Evolutionary conservation across 1,139 yeast species (phyloP).

Genomic region (Pichia sp.): DNA sequence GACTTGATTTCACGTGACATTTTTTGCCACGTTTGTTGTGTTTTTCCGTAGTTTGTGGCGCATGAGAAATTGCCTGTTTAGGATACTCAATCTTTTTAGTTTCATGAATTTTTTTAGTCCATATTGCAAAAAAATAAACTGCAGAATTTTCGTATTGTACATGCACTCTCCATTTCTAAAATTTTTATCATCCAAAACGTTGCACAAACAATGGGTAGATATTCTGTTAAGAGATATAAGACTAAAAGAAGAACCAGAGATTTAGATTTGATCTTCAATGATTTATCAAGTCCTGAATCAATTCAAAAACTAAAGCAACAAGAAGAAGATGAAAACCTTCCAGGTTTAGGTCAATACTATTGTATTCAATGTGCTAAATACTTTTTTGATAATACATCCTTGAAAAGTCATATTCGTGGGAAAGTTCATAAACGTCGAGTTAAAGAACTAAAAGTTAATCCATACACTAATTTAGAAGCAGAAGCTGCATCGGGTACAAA

Average conservation of each 20-base stretch:
- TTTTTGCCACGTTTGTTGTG: neutral
- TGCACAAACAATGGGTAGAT: conserved; percentile 61
- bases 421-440: conserved; percentile 85
- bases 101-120: neutral
- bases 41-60: too few species aligned
- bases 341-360: conserved; percentile 92
- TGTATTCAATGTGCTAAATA: conserved; percentile 93
- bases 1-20: neutral
- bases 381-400: conserved; percentile 70
- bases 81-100: neutral
- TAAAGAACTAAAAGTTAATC: conserved; percentile 65
- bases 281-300: conserved; percentile 57
- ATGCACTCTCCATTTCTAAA: neutral
- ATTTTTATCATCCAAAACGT: neutral
- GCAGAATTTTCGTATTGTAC: neutral
- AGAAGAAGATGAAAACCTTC: conserved; percentile 79
- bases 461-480: conserved; percentile 82
- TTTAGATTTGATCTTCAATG: conserved; percentile 74
- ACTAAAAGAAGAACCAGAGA: conserved; percentile 82
- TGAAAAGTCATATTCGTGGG: conserved; percentile 63
- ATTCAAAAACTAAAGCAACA: conserved; percentile 66
- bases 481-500: conserved; percentile 86
- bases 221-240: conserved; percentile 69
- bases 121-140: neutral
- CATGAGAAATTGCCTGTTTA: neutral